A percentile compares a stretch with the other conserved stretches of the same genome.
phyloP scores from a whole-genome alignment of 2,329 filamentous ascomycete genomes.

The Monosporascus sp. region DNA sequence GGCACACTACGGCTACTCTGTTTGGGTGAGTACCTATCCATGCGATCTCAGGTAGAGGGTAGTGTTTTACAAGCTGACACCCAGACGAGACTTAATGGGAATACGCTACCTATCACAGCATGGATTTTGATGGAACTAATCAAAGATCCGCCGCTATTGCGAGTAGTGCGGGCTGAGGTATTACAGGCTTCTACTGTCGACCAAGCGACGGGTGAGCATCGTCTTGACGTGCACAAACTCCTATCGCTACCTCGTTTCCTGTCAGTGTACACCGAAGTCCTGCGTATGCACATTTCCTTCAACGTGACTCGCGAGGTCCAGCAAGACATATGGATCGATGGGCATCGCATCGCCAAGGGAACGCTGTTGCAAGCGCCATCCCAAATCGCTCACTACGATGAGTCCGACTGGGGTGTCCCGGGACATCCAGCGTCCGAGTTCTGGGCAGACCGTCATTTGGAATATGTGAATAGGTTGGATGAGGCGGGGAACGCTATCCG shows the following conservation, averaged over 20 bases:
- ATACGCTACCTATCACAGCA: slow-evolving; percentile 9
- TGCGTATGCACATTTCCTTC: slow-evolving; percentile 10
- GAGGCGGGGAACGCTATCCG: no score
- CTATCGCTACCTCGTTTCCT: slow-evolving; percentile 6
- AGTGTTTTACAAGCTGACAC: background rate
- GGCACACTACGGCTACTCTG: background rate
- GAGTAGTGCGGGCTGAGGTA: background rate
- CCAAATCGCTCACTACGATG: background rate
- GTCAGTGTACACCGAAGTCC: slow-evolving; percentile 9
- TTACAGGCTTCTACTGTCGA: background rate
- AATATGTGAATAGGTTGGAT: background rate
- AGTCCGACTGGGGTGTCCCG: background rate
- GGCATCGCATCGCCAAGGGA: slow-evolving; percentile 3
- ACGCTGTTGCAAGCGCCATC: slow-evolving; percentile 8
- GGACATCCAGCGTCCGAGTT: background rate
- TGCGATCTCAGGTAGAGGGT: background rate
- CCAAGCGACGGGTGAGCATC: background rate
- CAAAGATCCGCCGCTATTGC: slow-evolving; percentile 3
- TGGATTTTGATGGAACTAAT: slow-evolving; percentile 14
- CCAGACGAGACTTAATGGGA: background rate
- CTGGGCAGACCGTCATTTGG: background rate
- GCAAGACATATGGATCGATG: background rate
- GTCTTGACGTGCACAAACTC: slow-evolving; percentile 4
- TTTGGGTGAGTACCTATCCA: background rate
- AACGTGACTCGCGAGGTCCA: slow-evolving; percentile 7